These are phyloP conservation scores for Diaporthe sp. DNA, from an alignment of 2,329 filamentous ascomycete genomes.

Conservation along the genomic window DNA sequence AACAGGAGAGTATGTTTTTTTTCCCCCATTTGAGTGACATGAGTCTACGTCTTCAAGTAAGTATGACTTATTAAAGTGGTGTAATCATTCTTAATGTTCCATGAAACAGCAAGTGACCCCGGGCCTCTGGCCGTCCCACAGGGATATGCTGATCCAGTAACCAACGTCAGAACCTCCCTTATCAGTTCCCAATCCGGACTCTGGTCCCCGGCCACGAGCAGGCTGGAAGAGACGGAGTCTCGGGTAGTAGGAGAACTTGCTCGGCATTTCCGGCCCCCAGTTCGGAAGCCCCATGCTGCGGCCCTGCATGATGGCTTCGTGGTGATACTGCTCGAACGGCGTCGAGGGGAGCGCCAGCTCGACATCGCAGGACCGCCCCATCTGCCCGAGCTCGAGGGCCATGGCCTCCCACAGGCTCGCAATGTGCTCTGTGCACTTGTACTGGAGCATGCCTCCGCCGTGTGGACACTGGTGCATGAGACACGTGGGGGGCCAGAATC, in stretches of 20 bases:
- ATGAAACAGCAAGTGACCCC: background rate
- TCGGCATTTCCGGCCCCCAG: background rate
- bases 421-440: background rate
- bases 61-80: too few species aligned
- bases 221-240: background rate
- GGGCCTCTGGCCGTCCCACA: background rate
- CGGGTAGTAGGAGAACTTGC: background rate
- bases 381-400: background rate
- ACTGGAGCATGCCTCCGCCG: background rate
- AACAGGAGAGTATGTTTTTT: too few species aligned
- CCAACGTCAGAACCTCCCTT: background rate
- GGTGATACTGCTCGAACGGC: background rate
- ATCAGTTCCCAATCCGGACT: background rate
- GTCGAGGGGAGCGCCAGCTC: background rate
- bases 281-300: background rate
- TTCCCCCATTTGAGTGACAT: too few species aligned
- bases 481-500: background rate
- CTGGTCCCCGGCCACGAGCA: background rate
- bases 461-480: background rate
- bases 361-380: background rate
- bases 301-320: background rate
- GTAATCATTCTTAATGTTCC: too few species aligned
- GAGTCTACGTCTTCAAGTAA: too few species aligned
- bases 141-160: background rate
- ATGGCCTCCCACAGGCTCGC: background rate